Percentiles rank a stretch among this genome's conserved stretches.
These are phyloP conservation scores for Boletus nobilissimus DNA, from an alignment of 1,284 basidiomycete species.

Conservation along the genomic window DNA sequence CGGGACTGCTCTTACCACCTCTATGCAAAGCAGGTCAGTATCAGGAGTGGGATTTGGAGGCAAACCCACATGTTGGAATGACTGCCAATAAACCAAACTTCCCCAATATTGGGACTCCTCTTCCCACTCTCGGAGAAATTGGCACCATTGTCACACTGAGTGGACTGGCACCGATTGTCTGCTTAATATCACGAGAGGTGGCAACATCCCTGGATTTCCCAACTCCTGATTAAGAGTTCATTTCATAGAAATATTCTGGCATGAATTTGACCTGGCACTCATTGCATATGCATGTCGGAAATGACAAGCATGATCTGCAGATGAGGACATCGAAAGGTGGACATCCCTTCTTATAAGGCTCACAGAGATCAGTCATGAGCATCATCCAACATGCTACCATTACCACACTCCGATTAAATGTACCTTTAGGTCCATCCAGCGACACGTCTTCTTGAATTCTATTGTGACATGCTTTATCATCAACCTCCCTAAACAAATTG, in stretches of 20 bases:
- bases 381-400: neutral
- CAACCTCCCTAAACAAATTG: conserved; percentile 28
- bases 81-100: conserved; percentile 48
- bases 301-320: conserved; percentile 41
- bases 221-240: conserved; percentile 32
- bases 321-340: conserved; percentile 39
- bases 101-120: conserved; percentile 35
- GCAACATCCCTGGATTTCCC: conserved; percentile 25
- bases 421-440: conserved; percentile 41
- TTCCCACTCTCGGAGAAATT: neutral
- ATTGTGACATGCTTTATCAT: conserved; percentile 31
- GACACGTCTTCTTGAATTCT: conserved; percentile 53
- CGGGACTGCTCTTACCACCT: conserved; percentile 34
- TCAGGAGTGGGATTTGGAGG: neutral
- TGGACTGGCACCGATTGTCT: neutral
- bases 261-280: neutral
- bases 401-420: conserved; percentile 58
- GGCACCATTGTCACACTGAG: conserved; percentile 4
- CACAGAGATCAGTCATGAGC: conserved; percentile 28
- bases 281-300: neutral
- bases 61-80: conserved; percentile 48
- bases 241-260: conserved; percentile 15
- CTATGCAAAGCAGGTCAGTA: conserved; percentile 25
- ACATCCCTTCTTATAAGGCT: conserved; percentile 38
- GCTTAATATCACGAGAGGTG: neutral